A percentile compares a stretch with the other conserved stretches of the same genome.
Evolutionary conservation across 805 yeast genomes (phyloP).

Genomic region (Candida yuanshanica): DNA sequence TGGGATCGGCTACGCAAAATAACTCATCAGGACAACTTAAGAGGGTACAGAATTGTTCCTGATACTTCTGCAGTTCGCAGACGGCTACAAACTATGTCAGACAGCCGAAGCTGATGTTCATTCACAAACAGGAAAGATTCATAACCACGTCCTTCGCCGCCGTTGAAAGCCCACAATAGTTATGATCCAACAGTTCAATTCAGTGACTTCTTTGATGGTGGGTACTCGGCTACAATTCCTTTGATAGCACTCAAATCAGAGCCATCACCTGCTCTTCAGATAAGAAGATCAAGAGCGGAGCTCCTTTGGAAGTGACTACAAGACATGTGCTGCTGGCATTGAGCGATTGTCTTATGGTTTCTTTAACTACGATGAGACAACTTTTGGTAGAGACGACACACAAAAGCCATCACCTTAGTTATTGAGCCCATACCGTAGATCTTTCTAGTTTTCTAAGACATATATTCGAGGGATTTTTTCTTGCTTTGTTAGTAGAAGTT

Average conservation of each 20-base stretch:
- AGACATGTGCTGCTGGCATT: conserved; percentile 15
- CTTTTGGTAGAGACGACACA: conserved; percentile 19
- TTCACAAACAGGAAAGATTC: conserved; percentile 23
- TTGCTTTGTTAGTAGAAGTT: no score
- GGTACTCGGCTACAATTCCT: conserved; percentile 23
- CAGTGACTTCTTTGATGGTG: conserved; percentile 22
- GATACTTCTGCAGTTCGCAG: conserved; percentile 19
- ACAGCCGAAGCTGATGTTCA: conserved; percentile 22
- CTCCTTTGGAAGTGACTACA: conserved; percentile 18
- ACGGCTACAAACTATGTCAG: conserved; percentile 18
- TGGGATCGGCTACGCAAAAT: conserved; percentile 20
- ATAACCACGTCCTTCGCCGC: conserved; percentile 20
- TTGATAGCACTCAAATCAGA: conserved; percentile 19
- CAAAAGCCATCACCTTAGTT: conserved; percentile 20
- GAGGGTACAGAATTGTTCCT: conserved; percentile 23
- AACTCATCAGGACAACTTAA: conserved; percentile 25
- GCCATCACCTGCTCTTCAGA: conserved; percentile 19
- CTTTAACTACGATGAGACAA: conserved; percentile 20
- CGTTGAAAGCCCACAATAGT: conserved; percentile 19
- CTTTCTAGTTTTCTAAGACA: no score
- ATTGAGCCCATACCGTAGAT: no score
- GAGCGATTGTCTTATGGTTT: conserved; percentile 11
- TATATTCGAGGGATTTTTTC: no score
- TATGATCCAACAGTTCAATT: conserved; percentile 22
- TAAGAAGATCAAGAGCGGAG: conserved; percentile 21